Conservation (phyloP, 1,284 basidiomycete genomes). For the Rhodotorula sp. region DNA sequence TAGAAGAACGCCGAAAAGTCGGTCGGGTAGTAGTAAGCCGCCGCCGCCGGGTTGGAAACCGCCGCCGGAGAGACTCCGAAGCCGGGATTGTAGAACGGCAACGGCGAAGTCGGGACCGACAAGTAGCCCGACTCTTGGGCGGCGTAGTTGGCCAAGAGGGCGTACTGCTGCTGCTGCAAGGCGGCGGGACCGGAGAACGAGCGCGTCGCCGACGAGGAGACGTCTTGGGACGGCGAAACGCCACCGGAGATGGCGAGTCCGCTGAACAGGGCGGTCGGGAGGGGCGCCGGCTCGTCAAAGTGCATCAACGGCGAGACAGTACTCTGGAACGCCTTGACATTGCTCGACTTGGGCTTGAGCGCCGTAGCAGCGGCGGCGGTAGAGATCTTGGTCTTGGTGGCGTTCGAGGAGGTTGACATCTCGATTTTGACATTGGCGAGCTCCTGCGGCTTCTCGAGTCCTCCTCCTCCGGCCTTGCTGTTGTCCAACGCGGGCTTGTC, state of each 20-base stretch:
- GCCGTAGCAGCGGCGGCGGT: not conserved
- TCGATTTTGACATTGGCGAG: not conserved
- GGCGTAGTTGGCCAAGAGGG: not conserved
- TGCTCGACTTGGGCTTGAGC: constrained; percentile 1
- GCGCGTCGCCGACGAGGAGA: not conserved
- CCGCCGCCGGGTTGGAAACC: not conserved
- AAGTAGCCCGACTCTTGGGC: not conserved
- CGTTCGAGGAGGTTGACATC: too few species aligned
- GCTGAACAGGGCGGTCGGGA: not conserved
- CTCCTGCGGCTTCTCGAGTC: too few species aligned
- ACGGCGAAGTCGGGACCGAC: not conserved
- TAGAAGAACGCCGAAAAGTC: not conserved
- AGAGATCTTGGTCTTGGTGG: not conserved
- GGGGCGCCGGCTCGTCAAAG: not conserved
- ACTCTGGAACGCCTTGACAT: not conserved
- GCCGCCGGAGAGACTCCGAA: not conserved
- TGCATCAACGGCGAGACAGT: not conserved
- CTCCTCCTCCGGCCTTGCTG: not conserved
- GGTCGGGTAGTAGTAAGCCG: not conserved
- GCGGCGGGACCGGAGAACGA: not conserved
- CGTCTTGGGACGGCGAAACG: not conserved
- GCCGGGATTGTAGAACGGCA: not conserved
- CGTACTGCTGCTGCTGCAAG: not conserved
- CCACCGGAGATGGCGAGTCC: not conserved
- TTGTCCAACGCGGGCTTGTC: not conserved